Evolutionary conservation across 2,329 filamentous ascomycete genomes (phyloP), one percentile per base, ranked within the genome.

Genomic region (Escovopsis sp.): DNA sequence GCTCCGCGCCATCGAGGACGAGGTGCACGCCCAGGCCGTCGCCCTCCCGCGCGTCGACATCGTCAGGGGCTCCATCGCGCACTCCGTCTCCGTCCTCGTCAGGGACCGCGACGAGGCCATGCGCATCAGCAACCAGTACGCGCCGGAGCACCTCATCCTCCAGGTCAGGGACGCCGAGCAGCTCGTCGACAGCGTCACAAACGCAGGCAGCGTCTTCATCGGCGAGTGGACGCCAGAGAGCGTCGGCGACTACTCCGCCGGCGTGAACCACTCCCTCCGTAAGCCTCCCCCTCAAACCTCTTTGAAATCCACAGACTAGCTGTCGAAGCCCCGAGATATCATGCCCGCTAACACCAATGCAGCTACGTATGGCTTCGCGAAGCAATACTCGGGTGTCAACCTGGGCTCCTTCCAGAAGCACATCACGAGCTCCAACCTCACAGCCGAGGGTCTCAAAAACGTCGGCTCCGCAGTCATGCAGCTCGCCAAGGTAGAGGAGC

Each of bases 331-430:
- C 11, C 34, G 34, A 31, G 44, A 51, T 53, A 45, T 53, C 42
- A 14, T 14, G 38, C 29, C 7, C 11, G 11, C 27, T 29, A 8
- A 29, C 11, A 29, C 8, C 4, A 2, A 16, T 13, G 3, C 51
- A 94, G 87, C 91, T 40, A 98, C 91, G 0, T 98, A 96, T 57
- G 91, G 91, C 34, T 98, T 94, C 55, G 91, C 91, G 39, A 94
- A 94, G 66, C 91, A 98, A 62, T 98, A 98, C 67, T 95, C 87
- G 6, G 91, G 91, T 40, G 91, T 98, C 56, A 98, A 94, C 61
- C 74, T 98, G 6, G 86, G 77, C 29, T 96, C 89, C 2, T 98
- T 95, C 64, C 75, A 94, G 60, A 98, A 98, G 68, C 87, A 96
- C 69, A 95, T 98, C 56, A 98, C 91, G 32, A 91, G 84, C 65